Conservation (phyloP, 805 yeast genomes). For the Blastobotrys attinorum region DNA sequence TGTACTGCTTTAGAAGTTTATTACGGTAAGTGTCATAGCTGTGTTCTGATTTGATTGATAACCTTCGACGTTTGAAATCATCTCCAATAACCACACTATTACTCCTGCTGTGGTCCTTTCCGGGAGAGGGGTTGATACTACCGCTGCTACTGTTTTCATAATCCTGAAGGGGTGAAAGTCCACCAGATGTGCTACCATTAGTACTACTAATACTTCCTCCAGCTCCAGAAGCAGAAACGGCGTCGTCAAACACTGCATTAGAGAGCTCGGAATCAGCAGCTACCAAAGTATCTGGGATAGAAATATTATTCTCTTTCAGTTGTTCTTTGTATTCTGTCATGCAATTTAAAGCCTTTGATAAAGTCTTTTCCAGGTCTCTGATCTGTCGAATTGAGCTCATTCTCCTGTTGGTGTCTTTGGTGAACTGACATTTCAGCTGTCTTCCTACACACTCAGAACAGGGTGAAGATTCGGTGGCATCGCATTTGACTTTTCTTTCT, state of each 20-base stretch:
- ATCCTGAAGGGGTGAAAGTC: too few relatives aligned
- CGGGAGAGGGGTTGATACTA: neutral
- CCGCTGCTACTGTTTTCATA: neutral
- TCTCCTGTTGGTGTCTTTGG: slow-evolving; percentile 23
- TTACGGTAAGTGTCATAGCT: slow-evolving; percentile 1
- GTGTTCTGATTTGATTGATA: neutral
- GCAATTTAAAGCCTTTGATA: slow-evolving; percentile 9
- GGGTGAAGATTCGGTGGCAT: slow-evolving; percentile 23
- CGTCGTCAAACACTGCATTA: slow-evolving; percentile 8
- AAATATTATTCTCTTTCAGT: slow-evolving; percentile 14
- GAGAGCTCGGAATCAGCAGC: neutral
- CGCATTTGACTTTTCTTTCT: slow-evolving; percentile 27
- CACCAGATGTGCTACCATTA: neutral
- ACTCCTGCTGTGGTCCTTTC: neutral
- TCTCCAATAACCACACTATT: neutral
- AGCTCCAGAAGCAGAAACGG: too few relatives aligned
- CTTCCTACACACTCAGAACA: slow-evolving; percentile 26
- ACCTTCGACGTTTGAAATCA: neutral
- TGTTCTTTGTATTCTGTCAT: slow-evolving; percentile 9
- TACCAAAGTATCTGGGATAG: slow-evolving; percentile 8
- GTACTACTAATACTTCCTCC: too few relatives aligned
- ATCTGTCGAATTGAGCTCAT: slow-evolving; percentile 20
- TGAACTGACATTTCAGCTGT: slow-evolving; percentile 24
- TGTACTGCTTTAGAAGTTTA: slow-evolving; percentile 2
- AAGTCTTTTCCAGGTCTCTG: slow-evolving; percentile 13